Base-by-base conservation (phyloP, 2,329 filamentous ascomycete species). In the Arthrobotrys sphaeroides region DNA sequence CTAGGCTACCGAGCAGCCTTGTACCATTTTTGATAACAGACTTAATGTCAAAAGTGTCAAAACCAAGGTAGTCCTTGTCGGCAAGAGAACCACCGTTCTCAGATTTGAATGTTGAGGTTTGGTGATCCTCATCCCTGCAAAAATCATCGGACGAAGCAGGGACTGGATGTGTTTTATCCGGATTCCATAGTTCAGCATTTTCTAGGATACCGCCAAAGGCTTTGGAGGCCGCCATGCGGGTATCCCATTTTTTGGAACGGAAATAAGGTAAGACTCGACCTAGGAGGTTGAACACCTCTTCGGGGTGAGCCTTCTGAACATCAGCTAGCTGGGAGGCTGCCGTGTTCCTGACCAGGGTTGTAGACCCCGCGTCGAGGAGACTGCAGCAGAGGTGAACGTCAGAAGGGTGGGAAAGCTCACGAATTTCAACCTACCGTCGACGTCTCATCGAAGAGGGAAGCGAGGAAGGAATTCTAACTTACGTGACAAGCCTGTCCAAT, bases 301-400 rank as follows among this genome's bases (percentile, higher is more conserved):
- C 94, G 0, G 95, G 95, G 80, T 98, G 95, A 82, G 95, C 92
- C 82, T 97, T 98, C 84, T 99, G 96, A 83, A 97, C 95, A 84
- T 99, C 95, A 77, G 94, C 95, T 77, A 99, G 87, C 84, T 99
- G 95, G 81, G 96, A 93, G 77, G 96, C 95, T 77, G 95, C 96
- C 77, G 95, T 99, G 81, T 97, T 96, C 79, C 96, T 90, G 82
- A 99, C 98, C 79, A 99, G 87, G 82, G 91, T 90, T 75, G 95
- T 99, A 84, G 94, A 98, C 80, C 95, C 95, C 70, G 95, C 98
- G 87, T 99, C 95, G 80, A 99, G 90, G 82, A 99, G 89, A 78
- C 94, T 97, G 69, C 62, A 40, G 20, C 51, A 59, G 36, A 61
- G 60, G 33, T 69, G 53, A 12, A 59, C 72, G 13, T n/a, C 5